Percentiles rank a stretch among this genome's conserved stretches.
These are phyloP conservation scores for Penicillium sp. DNA, from an alignment of 2,329 filamentous ascomycete genomes.

Conservation along the genomic window DNA sequence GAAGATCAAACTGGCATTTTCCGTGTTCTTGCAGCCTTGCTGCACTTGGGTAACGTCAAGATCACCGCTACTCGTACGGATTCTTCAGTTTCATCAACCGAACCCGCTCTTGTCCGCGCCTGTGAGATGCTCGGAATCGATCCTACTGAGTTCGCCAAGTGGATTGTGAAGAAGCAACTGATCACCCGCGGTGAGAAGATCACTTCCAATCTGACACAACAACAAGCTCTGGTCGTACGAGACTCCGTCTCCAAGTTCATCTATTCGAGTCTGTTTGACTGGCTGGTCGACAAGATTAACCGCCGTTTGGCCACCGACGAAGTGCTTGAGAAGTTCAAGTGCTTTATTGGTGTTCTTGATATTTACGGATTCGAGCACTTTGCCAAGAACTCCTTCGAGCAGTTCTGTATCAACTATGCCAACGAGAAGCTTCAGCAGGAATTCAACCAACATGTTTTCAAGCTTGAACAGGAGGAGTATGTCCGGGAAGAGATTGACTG, in stretches of 20 bases:
- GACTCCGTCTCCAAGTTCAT: constrained; percentile 99
- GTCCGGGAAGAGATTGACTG: constrained; percentile 95
- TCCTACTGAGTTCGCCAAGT: constrained; percentile 83
- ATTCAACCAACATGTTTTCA: constrained; percentile 99
- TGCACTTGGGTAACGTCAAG: constrained; percentile 96
- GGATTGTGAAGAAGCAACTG: constrained; percentile 98
- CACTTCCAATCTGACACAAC: constrained; percentile 88
- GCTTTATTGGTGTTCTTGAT: constrained; percentile 97
- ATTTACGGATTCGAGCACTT: constrained; percentile 99
- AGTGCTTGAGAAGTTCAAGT: constrained; percentile 76
- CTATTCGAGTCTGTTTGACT: constrained; percentile 97
- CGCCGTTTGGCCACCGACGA: constrained; percentile 83
- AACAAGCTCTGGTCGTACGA: constrained; percentile 89
- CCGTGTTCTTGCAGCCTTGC: constrained; percentile 80
- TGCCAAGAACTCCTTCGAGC: constrained; percentile 98
- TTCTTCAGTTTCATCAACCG: constrained; percentile 75
- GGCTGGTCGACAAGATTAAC: constrained; percentile 98
- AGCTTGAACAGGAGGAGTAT: constrained; percentile 98
- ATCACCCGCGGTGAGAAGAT: constrained; percentile 97
- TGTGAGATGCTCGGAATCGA: constrained; percentile 87
- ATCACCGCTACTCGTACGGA: constrained; percentile 89
- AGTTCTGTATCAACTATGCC: constrained; percentile 99
- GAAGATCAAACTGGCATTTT: constrained; percentile 82
- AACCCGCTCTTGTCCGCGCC: constrained; percentile 79
- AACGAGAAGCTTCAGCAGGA: constrained; percentile 99